These are phyloP conservation scores for Nepenthes gracilis DNA, from an alignment of 148 eudicot species.

Conservation along the genomic window DNA sequence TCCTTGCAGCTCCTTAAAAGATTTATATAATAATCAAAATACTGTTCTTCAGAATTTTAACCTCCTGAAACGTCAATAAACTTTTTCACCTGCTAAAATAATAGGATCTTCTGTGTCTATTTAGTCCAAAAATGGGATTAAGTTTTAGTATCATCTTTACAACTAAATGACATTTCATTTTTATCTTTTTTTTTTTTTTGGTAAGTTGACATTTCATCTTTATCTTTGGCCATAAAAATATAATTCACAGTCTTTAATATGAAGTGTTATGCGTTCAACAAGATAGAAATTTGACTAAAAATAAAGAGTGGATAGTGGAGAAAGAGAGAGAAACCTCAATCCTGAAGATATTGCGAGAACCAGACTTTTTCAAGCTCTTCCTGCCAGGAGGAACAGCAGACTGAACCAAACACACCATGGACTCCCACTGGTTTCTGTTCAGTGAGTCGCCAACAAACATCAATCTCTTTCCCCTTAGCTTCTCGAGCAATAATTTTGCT, in stretches of 20 bases:
- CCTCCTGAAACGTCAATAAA: too few relatives aligned
- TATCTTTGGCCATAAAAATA: too few relatives aligned
- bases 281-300: neutral
- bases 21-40: too few relatives aligned
- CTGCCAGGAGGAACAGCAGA: conserved; percentile 53
- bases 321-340: conserved; percentile 43
- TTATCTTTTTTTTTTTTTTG: too few relatives aligned
- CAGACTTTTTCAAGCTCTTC: conserved; percentile 60
- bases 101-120: too few relatives aligned
- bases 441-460: conserved; percentile 97
- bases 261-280: neutral
- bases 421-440: conserved; percentile 95
- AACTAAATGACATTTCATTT: too few relatives aligned
- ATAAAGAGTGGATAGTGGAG: neutral
- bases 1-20: too few relatives aligned
- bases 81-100: too few relatives aligned
- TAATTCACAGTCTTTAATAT: too few relatives aligned
- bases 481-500: conserved; percentile 71
- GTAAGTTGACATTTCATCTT: neutral
- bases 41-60: too few relatives aligned
- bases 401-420: conserved; percentile 88
- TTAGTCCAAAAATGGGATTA: too few relatives aligned
- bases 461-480: conserved; percentile 74
- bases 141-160: too few relatives aligned
- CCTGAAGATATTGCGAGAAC: conserved; percentile 65